Conservation (phyloP, 1,139 yeast species). For the Hyphopichia wangnamkhiaoensis region DNA sequence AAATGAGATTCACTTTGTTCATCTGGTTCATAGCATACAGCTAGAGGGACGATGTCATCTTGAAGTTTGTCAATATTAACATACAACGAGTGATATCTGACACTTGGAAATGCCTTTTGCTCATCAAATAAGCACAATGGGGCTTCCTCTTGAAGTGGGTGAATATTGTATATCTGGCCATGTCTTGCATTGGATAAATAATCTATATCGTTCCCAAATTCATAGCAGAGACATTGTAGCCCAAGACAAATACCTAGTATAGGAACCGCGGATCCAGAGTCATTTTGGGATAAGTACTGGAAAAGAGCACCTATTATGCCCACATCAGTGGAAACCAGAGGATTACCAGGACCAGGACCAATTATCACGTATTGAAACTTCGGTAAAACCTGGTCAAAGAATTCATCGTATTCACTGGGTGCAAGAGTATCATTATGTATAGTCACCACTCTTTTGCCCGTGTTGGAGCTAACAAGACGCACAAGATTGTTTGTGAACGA, state of each 20-base stretch:
- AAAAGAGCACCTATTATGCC: conserved; percentile 70
- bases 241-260: conserved; percentile 92
- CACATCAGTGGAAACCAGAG: conserved; percentile 60
- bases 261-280: conserved; percentile 46
- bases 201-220: conserved; percentile 59
- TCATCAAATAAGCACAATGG: conserved; percentile 28
- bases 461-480: conserved; percentile 56
- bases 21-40: conserved; percentile 46
- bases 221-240: conserved; percentile 76
- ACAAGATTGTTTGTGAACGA: conserved; percentile 87
- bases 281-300: conserved; percentile 20
- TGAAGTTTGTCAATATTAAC: conserved; percentile 36
- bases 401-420: conserved; percentile 31
- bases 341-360: conserved; percentile 99
- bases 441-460: conserved; percentile 59
- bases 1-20: conserved; percentile 19
- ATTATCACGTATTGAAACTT: conserved; percentile 77
- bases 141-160: conserved; percentile 25
- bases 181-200: conserved; percentile 67
- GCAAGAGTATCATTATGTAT: conserved; percentile 73
- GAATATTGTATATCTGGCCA: conserved; percentile 73
- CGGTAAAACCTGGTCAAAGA: conserved; percentile 38
- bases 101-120: conserved; percentile 56
- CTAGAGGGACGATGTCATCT: conserved; percentile 53
- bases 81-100: conserved; percentile 85